Base-by-base conservation (phyloP, 2,329 filamentous ascomycete genomes). In the Ustulina deusta region DNA sequence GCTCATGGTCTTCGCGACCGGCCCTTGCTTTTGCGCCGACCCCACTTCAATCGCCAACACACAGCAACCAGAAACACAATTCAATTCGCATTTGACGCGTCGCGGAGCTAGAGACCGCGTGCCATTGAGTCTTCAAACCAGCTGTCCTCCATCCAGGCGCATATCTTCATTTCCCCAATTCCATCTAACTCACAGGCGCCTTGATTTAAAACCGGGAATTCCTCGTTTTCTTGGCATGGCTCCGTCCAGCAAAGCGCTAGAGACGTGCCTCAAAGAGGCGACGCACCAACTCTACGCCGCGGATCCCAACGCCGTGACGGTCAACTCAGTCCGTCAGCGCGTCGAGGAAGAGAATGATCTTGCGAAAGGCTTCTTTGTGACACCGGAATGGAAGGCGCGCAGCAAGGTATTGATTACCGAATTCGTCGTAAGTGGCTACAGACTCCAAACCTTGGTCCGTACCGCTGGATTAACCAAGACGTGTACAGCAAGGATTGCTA, bases 371-470 rank as follows among this genome's bases (percentile, higher is more conserved):
- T 88, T 89, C 69, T 84, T 90, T 57, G 79, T 79, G 15, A 70
- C 74, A 1, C 78, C 70, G 0, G 78, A 83, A 17, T 90, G 89
- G 89, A 90, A 90, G 75, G 76, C 79, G 4, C 84, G 81, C 71
- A 90, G 87, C 76, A 90, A 90, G 73, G 75, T 77, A 0, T 73
- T 89, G n/a, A 88, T 90, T 69, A 85, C 85, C 60, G 78, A 79
- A 20, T 79, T 82, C 55, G 83, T 85, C n/a, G 88, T 90, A 81
- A 69, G 85, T 81, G 11, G 27, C 27, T 46, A 27, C 48, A 10
- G 11, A 10, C 34, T 20, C 54, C 32, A 4, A 34, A 6, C 20
- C 13, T 40, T 55, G 46, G 20, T 36, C 20, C 51, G 54, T 22
- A 38, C n/a, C 17, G 64, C 29, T 27, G 55, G 6, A 44, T 29